Evolutionary conservation across 164 flowering plant genomes (phyloP).

Genomic region (Chimonanthus praecox): DNA sequence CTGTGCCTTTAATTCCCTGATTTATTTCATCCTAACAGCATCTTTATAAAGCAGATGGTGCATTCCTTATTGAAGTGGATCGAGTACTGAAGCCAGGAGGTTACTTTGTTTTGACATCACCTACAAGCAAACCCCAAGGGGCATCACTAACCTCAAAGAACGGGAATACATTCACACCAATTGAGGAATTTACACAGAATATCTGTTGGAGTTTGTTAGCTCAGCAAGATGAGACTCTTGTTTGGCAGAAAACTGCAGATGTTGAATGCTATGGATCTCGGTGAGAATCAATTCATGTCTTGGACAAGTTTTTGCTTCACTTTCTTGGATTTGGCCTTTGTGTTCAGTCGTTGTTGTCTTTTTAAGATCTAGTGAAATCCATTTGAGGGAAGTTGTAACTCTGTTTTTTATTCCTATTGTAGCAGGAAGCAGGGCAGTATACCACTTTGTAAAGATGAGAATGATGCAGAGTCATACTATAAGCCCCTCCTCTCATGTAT

Average conservation of each 20-base stretch:
- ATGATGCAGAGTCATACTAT: constrained; percentile 58
- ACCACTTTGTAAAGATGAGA: constrained; percentile 67
- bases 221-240: constrained; percentile 89
- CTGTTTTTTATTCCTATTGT: constrained; percentile 4
- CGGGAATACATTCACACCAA: constrained; percentile 34
- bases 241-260: constrained; percentile 94
- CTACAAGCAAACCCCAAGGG: constrained; percentile 40
- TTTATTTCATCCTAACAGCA: constrained; percentile 9
- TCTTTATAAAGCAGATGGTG: constrained; percentile 54
- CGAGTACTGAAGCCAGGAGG: constrained; percentile 94
- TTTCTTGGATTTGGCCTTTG: background rate
- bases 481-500: constrained; percentile 73
- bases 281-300: constrained; percentile 31
- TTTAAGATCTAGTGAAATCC: background rate
- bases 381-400: background rate
- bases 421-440: constrained; percentile 47
- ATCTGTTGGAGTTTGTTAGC: constrained; percentile 85
- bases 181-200: constrained; percentile 58
- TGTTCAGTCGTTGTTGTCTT: background rate
- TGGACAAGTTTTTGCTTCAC: background rate
- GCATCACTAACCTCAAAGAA: constrained; percentile 40
- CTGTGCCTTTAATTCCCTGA: background rate
- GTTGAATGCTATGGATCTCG: constrained; percentile 62
- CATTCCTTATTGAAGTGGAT: constrained; percentile 81
- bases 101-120: constrained; percentile 85